Percentiles rank a stretch among this genome's conserved stretches.
phyloP scores from a whole-genome alignment of 768 basidiomycete species.

The Tulasnella sp. region DNA sequence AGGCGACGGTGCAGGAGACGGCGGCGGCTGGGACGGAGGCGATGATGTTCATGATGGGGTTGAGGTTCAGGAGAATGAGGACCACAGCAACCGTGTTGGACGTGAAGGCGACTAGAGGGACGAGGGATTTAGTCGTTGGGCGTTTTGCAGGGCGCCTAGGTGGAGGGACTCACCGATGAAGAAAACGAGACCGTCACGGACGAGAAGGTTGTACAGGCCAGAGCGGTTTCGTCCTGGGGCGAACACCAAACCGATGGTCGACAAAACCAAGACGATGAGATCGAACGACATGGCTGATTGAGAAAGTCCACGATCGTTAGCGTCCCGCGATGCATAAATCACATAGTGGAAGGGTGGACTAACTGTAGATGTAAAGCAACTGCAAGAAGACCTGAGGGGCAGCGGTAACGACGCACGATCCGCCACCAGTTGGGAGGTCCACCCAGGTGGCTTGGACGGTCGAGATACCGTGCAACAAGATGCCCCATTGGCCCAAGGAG shows the following conservation, averaged over 20 bases:
- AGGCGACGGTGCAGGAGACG: slow-evolving; percentile 21
- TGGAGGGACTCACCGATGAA: slow-evolving; percentile 43
- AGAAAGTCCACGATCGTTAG: not conserved
- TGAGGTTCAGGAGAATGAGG: slow-evolving; percentile 15
- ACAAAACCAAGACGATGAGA: slow-evolving; percentile 52
- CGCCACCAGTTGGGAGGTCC: slow-evolving; percentile 2
- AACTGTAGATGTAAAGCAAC: slow-evolving; percentile 54
- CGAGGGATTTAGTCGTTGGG: not conserved
- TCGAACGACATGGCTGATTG: slow-evolving; percentile 56
- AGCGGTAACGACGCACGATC: slow-evolving; percentile 19
- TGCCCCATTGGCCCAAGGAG: slow-evolving; percentile 43
- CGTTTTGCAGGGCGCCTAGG: not conserved
- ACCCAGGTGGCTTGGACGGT: not conserved
- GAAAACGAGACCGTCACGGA: slow-evolving; percentile 62
- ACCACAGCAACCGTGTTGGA: slow-evolving; percentile 11
- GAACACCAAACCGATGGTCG: slow-evolving; percentile 51
- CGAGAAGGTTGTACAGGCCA: slow-evolving; percentile 57
- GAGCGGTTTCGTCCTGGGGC: slow-evolving; percentile 39
- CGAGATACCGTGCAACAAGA: slow-evolving; percentile 14
- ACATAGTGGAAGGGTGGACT: not conserved
- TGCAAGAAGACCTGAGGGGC: slow-evolving; percentile 47
- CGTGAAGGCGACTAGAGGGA: slow-evolving; percentile 15
- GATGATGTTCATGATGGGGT: slow-evolving; percentile 22
- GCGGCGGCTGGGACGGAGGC: slow-evolving; percentile 22
- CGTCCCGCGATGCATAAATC: not conserved